phyloP scores from a whole-genome alignment of 2,329 filamentous ascomycete species.

The Trichoderma sp. region DNA sequence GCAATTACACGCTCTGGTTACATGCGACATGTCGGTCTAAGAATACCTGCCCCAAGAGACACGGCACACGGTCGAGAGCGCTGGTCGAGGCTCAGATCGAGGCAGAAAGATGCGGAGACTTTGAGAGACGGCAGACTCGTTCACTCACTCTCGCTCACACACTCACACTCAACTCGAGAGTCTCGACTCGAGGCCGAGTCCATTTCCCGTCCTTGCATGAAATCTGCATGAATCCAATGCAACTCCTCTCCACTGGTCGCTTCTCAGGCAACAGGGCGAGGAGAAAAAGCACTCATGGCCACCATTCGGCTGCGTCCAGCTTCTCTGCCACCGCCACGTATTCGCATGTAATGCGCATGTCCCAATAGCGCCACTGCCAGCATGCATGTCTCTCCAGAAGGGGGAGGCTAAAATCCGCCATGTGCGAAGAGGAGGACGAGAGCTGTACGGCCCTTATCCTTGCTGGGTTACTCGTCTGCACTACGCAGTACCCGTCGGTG shows the following conservation, averaged over 20 bases:
- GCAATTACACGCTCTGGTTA: background rate
- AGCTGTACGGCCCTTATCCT: background rate
- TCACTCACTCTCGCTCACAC: background rate
- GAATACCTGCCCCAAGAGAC: background rate
- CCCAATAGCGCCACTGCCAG: background rate
- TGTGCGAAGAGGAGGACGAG: background rate
- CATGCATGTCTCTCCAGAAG: slow-evolving; percentile 16
- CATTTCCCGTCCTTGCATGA: slow-evolving; percentile 2
- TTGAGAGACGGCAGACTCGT: background rate
- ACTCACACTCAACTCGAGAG: background rate
- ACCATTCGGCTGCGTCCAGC: background rate
- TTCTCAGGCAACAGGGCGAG: background rate
- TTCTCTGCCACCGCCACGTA: slow-evolving; percentile 18
- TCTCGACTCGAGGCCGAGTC: background rate
- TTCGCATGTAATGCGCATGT: slow-evolving; percentile 10
- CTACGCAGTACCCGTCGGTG: background rate
- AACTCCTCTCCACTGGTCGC: background rate
- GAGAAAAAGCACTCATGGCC: background rate
- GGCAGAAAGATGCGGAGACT: background rate
- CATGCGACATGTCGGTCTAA: background rate
- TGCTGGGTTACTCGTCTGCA: background rate
- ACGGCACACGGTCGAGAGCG: background rate
- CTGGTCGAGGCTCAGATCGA: background rate
- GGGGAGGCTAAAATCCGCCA: background rate
- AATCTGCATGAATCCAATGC: slow-evolving; percentile 9